Conservation (phyloP, 768 basidiomycete genomes). For the Vararia minispora region DNA sequence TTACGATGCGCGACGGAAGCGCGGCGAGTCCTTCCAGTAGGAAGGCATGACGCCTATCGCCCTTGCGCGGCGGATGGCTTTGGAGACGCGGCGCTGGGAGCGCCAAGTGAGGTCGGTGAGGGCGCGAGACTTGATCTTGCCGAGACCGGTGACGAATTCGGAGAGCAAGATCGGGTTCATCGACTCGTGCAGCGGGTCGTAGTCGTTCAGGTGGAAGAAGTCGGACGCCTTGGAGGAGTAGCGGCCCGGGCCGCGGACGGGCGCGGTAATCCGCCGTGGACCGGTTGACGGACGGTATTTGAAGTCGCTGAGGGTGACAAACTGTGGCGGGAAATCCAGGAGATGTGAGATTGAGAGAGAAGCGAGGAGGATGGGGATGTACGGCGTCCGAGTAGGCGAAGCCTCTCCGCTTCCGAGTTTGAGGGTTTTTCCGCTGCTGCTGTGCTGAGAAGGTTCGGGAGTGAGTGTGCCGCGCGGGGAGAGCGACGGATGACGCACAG, state of each 20-base stretch:
- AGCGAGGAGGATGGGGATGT: slow-evolving; percentile 2
- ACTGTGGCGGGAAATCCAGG: slow-evolving; percentile 21
- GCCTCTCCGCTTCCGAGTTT: no score
- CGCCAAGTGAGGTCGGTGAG: slow-evolving; percentile 65
- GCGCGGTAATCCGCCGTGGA: slow-evolving; percentile 3
- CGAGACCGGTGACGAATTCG: slow-evolving; percentile 59
- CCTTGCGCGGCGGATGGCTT: slow-evolving; percentile 81
- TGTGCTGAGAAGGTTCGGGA: no score
- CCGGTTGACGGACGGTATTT: slow-evolving; percentile 21
- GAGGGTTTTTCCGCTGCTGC: no score
- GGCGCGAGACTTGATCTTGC: slow-evolving; percentile 65
- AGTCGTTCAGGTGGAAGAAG: slow-evolving; percentile 54
- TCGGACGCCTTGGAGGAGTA: slow-evolving; percentile 47
- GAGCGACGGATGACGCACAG: no score
- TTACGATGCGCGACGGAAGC: neutral
- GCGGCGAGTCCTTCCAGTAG: slow-evolving; percentile 2
- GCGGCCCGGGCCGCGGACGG: slow-evolving; percentile 43
- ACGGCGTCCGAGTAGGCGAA: slow-evolving; percentile 15
- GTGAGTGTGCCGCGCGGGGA: no score
- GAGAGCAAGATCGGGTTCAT: slow-evolving; percentile 49
- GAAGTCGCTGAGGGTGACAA: slow-evolving; percentile 36
- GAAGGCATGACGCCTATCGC: slow-evolving; percentile 82
- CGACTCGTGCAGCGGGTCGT: slow-evolving; percentile 67
- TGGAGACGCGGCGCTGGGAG: slow-evolving; percentile 68
- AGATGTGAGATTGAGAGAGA: slow-evolving; percentile 1